Conservation (phyloP, 2,329 filamentous ascomycete species). For the Colletotrichum agaves region DNA sequence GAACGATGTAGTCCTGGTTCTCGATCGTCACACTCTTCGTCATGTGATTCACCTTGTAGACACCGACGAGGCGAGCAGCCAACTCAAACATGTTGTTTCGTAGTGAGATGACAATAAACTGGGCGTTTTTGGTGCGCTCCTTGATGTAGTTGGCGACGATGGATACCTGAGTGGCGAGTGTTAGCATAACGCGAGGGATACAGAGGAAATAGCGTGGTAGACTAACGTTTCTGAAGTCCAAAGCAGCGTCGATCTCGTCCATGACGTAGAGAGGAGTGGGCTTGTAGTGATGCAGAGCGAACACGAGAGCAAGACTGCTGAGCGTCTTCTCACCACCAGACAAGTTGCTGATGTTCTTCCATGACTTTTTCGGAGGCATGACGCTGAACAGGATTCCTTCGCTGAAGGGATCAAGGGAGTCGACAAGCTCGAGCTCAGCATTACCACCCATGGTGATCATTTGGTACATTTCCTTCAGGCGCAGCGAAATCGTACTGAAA, state of each 20-base stretch:
- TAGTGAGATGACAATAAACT: constrained; percentile 98
- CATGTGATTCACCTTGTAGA: constrained; percentile 99
- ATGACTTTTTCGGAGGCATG: constrained; percentile 99
- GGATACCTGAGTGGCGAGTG: constrained; percentile 72
- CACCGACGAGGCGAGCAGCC: constrained; percentile 91
- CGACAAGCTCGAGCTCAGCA: constrained; percentile 95
- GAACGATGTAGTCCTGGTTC: constrained; percentile 78
- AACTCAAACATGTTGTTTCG: constrained; percentile 99
- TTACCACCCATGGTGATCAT: constrained; percentile 99
- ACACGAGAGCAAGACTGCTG: constrained; percentile 92
- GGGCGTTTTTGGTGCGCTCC: constrained; percentile 97
- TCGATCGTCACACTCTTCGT: constrained; percentile 92
- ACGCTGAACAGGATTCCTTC: constrained; percentile 98
- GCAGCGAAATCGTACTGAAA: constrained; percentile 91
- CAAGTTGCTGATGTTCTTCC: constrained; percentile 98
- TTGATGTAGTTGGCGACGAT: constrained; percentile 99
- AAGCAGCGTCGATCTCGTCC: constrained; percentile 98
- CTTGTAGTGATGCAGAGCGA: constrained; percentile 97
- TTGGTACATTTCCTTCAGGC: constrained; percentile 99
- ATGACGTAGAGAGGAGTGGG: constrained; percentile 98
- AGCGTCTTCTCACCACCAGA: constrained; percentile 98
- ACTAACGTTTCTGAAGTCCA: constrained; percentile 98
- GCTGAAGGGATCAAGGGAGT: constrained; percentile 94
- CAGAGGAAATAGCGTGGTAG: not conserved
- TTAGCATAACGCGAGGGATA: constrained; percentile 31